Conservation (phyloP, 1,284 basidiomycete species). For the Microbotryum lychnidis-dioicae region DNA sequence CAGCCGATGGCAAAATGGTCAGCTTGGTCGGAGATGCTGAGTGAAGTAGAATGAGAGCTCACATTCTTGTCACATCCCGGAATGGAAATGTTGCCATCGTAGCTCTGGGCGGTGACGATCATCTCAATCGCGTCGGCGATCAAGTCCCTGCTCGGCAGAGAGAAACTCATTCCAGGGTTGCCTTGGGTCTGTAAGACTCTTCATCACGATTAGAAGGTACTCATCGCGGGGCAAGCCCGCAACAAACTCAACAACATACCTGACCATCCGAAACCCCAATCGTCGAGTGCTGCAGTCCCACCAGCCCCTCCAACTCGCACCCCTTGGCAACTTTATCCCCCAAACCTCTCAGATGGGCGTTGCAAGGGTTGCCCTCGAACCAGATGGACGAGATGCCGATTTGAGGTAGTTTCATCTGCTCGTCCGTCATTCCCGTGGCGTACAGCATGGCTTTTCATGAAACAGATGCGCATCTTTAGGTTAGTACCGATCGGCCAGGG, state of each 20-base stretch:
- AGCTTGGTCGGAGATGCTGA: too few species aligned
- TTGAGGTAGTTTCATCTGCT: constrained; percentile 8
- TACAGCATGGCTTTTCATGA: constrained; percentile 7
- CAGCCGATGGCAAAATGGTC: too few species aligned
- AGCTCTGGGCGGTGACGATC: constrained; percentile 7
- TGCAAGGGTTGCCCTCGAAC: constrained; percentile 12
- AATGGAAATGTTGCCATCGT: constrained; percentile 9
- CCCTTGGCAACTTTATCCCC: constrained; percentile 10
- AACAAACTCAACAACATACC: neutral
- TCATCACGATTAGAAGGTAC: too few species aligned
- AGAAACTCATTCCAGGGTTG: constrained; percentile 60
- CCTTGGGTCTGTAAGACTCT: neutral
- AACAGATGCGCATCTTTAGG: too few species aligned
- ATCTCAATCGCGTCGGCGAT: constrained; percentile 84
- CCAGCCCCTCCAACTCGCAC: constrained; percentile 11
- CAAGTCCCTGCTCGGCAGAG: constrained; percentile 73
- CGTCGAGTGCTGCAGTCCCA: constrained; percentile 5
- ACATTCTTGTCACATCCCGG: constrained; percentile 69
- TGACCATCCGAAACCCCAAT: constrained; percentile 7
- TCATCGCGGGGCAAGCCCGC: too few species aligned
- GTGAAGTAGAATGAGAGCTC: constrained; percentile 4
- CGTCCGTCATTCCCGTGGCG: constrained; percentile 6
- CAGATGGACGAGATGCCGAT: constrained; percentile 5
- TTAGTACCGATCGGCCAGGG: too few species aligned
- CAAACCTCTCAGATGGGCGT: constrained; percentile 6